Percentiles rank a stretch among this genome's conserved stretches.
Evolutionary conservation across 2,329 filamentous ascomycete genomes (phyloP).

Genomic region (Ceratocystis albifundus): DNA sequence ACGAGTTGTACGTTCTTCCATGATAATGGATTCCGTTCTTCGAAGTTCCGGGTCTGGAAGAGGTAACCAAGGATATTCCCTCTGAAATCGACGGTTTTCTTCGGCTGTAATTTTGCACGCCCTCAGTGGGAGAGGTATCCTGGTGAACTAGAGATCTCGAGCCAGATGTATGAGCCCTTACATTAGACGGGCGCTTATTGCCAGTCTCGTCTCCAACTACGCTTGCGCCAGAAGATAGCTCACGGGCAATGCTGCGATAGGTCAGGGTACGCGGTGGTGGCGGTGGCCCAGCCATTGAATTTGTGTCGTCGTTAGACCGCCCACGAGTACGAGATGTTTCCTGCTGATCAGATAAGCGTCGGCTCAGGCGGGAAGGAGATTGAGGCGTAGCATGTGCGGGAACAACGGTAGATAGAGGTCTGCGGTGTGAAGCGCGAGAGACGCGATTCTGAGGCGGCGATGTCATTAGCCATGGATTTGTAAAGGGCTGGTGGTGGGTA

Average conservation of each 20-base stretch:
- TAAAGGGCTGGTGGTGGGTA: slow-evolving; percentile 20
- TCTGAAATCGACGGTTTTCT: slow-evolving; percentile 41
- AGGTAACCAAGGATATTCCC: slow-evolving; percentile 31
- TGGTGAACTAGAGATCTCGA: slow-evolving; percentile 40
- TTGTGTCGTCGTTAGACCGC: slow-evolving; percentile 34
- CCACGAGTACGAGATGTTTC: slow-evolving; percentile 33
- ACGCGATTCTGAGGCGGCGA: slow-evolving; percentile 21
- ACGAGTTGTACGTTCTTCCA: slow-evolving; percentile 45
- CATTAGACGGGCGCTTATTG: slow-evolving; percentile 9
- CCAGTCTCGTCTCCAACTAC: slow-evolving; percentile 29
- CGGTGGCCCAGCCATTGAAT: slow-evolving; percentile 33
- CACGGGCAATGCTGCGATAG: slow-evolving; percentile 35
- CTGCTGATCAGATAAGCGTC: slow-evolving; percentile 48
- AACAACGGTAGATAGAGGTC: slow-evolving; percentile 43
- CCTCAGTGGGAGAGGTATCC: slow-evolving; percentile 32
- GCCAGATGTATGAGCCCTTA: slow-evolving; percentile 30
- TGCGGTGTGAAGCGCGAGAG: slow-evolving; percentile 33
- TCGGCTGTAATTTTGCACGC: slow-evolving; percentile 24
- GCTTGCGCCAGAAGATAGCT: slow-evolving; percentile 26
- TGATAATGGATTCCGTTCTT: slow-evolving; percentile 34
- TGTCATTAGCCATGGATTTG: slow-evolving; percentile 22
- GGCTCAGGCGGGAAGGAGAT: slow-evolving; percentile 41
- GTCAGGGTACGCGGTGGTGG: slow-evolving; percentile 32
- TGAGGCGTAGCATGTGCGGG: slow-evolving; percentile 36
- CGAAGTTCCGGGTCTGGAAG: slow-evolving; percentile 35